Percentiles rank a stretch among this genome's conserved stretches.
These are phyloP conservation scores for Carex littledalei DNA, from an alignment of 176 grass and related monocot species.

Conservation along the genomic window DNA sequence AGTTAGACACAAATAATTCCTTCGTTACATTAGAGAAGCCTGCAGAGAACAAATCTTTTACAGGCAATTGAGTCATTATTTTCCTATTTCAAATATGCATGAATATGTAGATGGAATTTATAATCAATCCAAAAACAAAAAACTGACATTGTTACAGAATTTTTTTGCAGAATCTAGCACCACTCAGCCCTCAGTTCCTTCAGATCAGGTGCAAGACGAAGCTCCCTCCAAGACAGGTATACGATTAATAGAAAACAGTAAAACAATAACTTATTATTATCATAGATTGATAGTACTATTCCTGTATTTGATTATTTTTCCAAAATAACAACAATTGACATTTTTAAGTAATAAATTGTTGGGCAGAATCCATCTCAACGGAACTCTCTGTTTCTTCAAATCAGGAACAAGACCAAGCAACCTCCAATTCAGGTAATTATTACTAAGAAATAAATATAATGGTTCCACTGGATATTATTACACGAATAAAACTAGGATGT, in stretches of 20 bases:
- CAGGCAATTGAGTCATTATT: neutral
- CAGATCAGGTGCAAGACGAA: slow-evolving; percentile 7
- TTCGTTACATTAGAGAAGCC: slow-evolving; percentile 5
- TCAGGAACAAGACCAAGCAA: neutral
- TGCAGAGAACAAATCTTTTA: slow-evolving; percentile 5
- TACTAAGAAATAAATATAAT: neutral
- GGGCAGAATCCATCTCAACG: neutral
- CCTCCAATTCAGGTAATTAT: neutral
- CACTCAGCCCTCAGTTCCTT: neutral
- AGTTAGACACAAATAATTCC: neutral
- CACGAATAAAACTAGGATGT: too few species aligned
- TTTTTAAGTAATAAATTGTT: neutral
- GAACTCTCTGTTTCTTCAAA: neutral
- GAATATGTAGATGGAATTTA: neutral
- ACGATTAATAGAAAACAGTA: neutral
- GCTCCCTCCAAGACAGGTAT: neutral
- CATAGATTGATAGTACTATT: neutral
- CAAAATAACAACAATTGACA: neutral
- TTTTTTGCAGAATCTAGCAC: neutral
- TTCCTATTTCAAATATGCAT: neutral
- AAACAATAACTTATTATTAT: neutral
- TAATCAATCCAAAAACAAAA: neutral
- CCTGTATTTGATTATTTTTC: neutral
- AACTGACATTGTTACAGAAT: neutral
- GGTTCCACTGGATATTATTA: neutral